Base-by-base conservation (phyloP, 169 alveolate genomes). In the Plasmodium yoelii region DNA sequence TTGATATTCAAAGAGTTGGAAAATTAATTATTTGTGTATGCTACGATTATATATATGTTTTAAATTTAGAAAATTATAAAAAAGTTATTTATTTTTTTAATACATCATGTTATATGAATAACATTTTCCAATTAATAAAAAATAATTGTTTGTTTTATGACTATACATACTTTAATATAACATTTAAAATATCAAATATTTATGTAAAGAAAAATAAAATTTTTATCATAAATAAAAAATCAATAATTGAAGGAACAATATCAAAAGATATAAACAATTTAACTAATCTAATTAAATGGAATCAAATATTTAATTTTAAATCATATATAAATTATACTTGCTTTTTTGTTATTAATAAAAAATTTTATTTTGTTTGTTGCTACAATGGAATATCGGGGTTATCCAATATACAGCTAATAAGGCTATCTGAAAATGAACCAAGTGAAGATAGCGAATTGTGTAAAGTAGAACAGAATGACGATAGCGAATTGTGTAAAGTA, bases 61-160 rank as follows among this genome's bases (percentile, higher is more conserved):
- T 77, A 53, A 77, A 77, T 51, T 8, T 61, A 28, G 51, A 18
- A 1, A 77, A 12, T 15, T 63, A 77, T 44, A 65, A 77, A 18
- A 77, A 64, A 42, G 53, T 77, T 5, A 39, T 77, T 18, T 77
- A 77, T 64, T 34, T 77, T 28, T 64, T 77, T 77, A 77, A 64
- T 63, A 77, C 49, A 13, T 39, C 56, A 28, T 26, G 77, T 19
- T 77, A 77, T 51, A 57, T 56, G 6, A 77, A 77, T 24, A 46
- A 56, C 4, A 57, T 47, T 9, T 56, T 77, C 12, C 70, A 77
- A 2, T n/a, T 26, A 13, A 13, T 64, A 12, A 77, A 51, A 53
- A 19, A 64, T 5, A 69, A 64, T 64, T 26, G 70, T 6, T 59
- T 77, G 1, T 77, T 77, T 24, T 64, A 44, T 64, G 88, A 77